Base-by-base conservation (phyloP, 1,139 yeast genomes). In the Nakaseomyces bracarensis region DNA sequence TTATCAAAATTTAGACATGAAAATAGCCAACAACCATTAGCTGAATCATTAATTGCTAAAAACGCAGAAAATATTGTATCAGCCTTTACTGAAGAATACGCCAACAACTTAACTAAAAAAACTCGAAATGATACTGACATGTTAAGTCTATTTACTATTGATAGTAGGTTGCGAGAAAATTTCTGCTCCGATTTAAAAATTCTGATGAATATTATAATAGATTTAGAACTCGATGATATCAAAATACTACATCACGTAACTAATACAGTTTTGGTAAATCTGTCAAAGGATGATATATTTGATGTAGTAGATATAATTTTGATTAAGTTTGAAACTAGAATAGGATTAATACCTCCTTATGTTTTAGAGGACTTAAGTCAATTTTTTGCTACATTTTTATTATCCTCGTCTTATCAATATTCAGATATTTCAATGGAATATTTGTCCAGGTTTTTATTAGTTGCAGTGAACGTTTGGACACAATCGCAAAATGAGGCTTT, bases 341-440 rank as follows among this genome's bases (percentile, higher is more conserved):
- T 9, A 4, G 13, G 6, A 16, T 11, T 7, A 10, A 10, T 18
- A 14, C n/a, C 19, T 6, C 22, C 18, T 10, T 13, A 10, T 27
- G 13, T 36, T 14, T 30, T 57, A 16, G 53, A 45, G 36, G 34
- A 28, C 3, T 39, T 60, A 3, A 52, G 60, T 1, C 54, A 57
- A 30, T 18, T 51, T 11, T 40, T 55, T 11, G 60, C 57, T 11
- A 49, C 49, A 10, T 43, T 49, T 11, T 36, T 60, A n/a, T 40
- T 60, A 6, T 46, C 44, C 22, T 37, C 46, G 4, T 44, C 44
- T 8, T 56, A 43, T 41, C 54, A 49, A 40, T 52, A 53, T 7
- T 56, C 60, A 0, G 47, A 51, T 16, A 28, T 27, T 1, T 47
- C 57, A 0, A 46, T 58, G 23, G 33, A 33, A 14, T 22, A 40